Percentiles rank a stretch among this genome's conserved stretches.
Evolutionary conservation across 164 flowering plant genomes (phyloP).

Genomic region (Annona cherimola): DNA sequence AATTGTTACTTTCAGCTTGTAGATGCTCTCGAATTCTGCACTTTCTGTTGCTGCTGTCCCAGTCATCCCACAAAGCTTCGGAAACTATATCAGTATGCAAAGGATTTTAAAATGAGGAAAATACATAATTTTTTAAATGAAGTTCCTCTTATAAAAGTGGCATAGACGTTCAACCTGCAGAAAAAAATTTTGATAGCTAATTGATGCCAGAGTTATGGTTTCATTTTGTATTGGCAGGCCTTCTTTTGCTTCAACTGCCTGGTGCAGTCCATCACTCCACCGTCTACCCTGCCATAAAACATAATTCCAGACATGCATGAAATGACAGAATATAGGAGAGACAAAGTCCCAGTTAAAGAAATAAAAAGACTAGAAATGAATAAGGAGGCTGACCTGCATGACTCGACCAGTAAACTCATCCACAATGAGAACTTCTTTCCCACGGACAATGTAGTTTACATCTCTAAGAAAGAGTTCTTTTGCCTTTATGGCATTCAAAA

Average conservation of each 20-base stretch:
- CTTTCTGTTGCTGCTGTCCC: constrained; percentile 99
- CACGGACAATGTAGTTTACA: constrained; percentile 90
- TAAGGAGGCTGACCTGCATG: constrained; percentile 66
- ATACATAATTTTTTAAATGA: neutral
- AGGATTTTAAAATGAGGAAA: constrained; percentile 6
- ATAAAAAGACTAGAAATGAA: neutral
- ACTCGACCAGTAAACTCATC: constrained; percentile 99
- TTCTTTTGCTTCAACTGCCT: constrained; percentile 99
- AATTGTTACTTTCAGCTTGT: constrained; percentile 95
- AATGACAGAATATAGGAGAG: neutral
- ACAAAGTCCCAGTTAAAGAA: neutral
- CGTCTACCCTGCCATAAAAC: constrained; percentile 65
- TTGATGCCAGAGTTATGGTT: constrained; percentile 91
- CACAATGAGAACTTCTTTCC: constrained; percentile 93
- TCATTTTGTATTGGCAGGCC: constrained; percentile 95
- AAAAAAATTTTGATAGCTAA: constrained; percentile 97
- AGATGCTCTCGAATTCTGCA: constrained; percentile 95
- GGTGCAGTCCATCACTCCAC: constrained; percentile 99
- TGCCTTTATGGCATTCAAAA: constrained; percentile 90
- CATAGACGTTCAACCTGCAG: constrained; percentile 58
- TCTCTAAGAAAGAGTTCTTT: constrained; percentile 94
- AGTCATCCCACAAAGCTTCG: constrained; percentile 99
- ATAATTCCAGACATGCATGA: constrained; percentile 1
- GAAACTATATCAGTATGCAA: constrained; percentile 51
- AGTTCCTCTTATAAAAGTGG: constrained; percentile 2